These are phyloP conservation scores for Pseudogymnoascus sp. DNA, from an alignment of 2,329 filamentous ascomycete genomes.

Conservation along the genomic window DNA sequence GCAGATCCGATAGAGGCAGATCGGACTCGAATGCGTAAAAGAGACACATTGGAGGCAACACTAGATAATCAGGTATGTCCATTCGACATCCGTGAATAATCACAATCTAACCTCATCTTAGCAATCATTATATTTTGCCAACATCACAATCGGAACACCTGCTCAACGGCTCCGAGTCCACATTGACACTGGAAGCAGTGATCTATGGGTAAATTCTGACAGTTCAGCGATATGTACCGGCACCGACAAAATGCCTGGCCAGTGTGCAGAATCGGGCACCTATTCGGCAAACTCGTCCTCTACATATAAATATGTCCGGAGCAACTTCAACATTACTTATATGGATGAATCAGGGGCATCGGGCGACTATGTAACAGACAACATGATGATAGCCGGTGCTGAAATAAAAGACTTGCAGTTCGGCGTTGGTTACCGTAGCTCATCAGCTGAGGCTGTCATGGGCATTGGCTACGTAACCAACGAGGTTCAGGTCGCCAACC, in stretches of 20 bases:
- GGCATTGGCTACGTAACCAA: constrained; percentile 78
- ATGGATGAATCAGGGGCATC: constrained; percentile 70
- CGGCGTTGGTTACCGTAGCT: constrained; percentile 61
- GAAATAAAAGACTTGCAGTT: constrained; percentile 57
- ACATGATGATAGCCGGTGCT: constrained; percentile 50
- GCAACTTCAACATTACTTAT: constrained; percentile 80
- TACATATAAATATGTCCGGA: constrained; percentile 66
- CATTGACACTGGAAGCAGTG: constrained; percentile 62
- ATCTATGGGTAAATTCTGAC: constrained; percentile 63
- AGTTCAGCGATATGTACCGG: constrained; percentile 52
- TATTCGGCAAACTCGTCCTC: constrained; percentile 67
- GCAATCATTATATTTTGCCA: constrained; percentile 59
- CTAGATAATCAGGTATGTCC: constrained; percentile 51
- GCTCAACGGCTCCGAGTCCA: constrained; percentile 50
- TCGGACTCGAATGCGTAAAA: constrained; percentile 36
- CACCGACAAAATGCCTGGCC: constrained; percentile 19
- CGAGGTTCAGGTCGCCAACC: constrained; percentile 63
- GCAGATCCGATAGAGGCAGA: constrained; percentile 25
- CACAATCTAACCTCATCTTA: constrained; percentile 27
- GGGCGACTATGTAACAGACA: constrained; percentile 77
- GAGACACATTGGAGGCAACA: constrained; percentile 33
- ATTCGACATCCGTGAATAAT: not conserved
- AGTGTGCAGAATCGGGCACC: constrained; percentile 50
- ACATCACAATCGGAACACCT: constrained; percentile 56
- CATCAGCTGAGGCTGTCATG: constrained; percentile 63